Evolutionary conservation across 2,329 filamentous ascomycete genomes (phyloP), one percentile per base, ranked within the genome.

Genomic region (Herpotrichia juniperi): DNA sequence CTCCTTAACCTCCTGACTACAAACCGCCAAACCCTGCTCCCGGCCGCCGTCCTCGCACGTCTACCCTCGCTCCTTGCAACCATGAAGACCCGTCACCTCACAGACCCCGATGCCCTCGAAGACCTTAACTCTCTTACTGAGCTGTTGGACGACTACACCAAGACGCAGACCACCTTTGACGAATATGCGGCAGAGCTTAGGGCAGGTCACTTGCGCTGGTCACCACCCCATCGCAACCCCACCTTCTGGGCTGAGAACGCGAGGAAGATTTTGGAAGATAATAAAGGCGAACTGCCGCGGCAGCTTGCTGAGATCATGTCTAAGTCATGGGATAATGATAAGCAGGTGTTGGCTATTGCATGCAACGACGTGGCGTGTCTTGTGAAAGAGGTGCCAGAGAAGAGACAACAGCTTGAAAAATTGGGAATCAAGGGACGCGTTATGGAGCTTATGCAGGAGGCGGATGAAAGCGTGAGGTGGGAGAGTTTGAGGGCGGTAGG

Each of bases 171-270:
- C 1, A 87, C 85, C 0, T 86, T 87, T 57, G 84, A 87, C 63
- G 79, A 86, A 63, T 88, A 90, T 72, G 86, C 91, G 5, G 90
- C 89, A 50, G 93, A 97, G 76, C 83, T 97, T 45, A 84, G 89
- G 64, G 87, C 90, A 2, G 93, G 93, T 30, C 92, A 96, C 70
- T 82, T 97, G 49, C 88, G 91, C 67, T 97, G 93, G 93, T 94
- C 90, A 4, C 93, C 93, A 25, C 92, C 93, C 32, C 93, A 97
- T 76, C 87, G 90, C 64, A 93, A 88, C 77, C 82, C 87, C 40
- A 84, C 87, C 5, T 97, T 97, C 78, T 97, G 93, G 93, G 86
- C 87, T 37, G 93, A 96, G 65, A 96, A 97, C 64, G 90, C 93
- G 7, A 86, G 89, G 52, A 88, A 87, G 66, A 96, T 97, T 58